Base-by-base conservation (phyloP, 2,329 filamentous ascomycete genomes). In the Lachnellula hyalina region DNA sequence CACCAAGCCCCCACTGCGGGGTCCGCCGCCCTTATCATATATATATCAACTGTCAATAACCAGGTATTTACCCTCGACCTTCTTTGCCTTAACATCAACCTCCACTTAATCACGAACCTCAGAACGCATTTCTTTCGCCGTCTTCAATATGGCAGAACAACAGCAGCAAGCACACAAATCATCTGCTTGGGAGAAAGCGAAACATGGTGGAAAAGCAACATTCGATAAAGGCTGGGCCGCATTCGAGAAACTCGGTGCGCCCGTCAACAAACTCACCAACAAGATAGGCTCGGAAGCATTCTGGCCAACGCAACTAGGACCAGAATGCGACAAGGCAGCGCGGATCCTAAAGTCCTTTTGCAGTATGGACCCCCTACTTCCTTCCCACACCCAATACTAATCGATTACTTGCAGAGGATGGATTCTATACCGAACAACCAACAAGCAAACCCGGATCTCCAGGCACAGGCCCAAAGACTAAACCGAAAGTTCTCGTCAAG, bases 281-380 rank as follows among this genome's bases (percentile, higher is more conserved):
- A 90, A 87, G 71, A 77, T 96, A 44, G 90, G 90, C 51, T 80
- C 80, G 32, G 90, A 94, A 68, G 85, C 87, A 28, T 93, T 93
- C 67, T 93, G 89, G 88, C 90, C 90, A 2, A 86, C 87, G 28
- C 86, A 84, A 1, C 76, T 96, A 47, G 92, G 96, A 69, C 85
- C 86, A 61, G 92, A 96, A 75, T 89, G 87, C 71, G 90, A 96
- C 72, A 96, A 96, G 75, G 89, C 90, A 51, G 90, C 91, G 53
- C 81, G 90, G 52, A 96, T 96, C 58, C 73, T 96, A 53, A 87
- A 91, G 69, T 92, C 89, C 34, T 96, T 96, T 73, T 96, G 90
- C 77, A 89, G 86, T 89, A 77, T 66, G 83, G 75, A 41, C 28
- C 52, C 48, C 8, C 72, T 73, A 32, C 28, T 32, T 41, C 11